Evolutionary conservation across 1,284 basidiomycete genomes (phyloP), one percentile per base, ranked within the genome.

Genomic region (Microbotryum intermedium): DNA sequence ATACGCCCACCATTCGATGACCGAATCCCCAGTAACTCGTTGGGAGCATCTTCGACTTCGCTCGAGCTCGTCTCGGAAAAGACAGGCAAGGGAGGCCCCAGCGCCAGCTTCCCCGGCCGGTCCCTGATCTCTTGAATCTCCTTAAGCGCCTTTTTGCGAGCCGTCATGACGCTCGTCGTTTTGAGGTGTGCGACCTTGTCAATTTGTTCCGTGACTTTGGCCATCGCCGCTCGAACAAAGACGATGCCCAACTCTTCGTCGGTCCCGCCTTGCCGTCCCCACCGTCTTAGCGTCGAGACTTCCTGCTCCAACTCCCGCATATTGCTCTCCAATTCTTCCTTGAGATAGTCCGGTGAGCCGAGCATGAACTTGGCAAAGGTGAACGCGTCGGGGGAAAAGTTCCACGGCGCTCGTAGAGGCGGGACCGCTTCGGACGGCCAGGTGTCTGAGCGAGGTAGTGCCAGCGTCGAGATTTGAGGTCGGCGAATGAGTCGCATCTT

Each of bases 391-490:
- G 93, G 95, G 23, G 93, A 81, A 77, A 98, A 97, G 73, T 95
- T 84, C 79, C 93, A 97, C 8, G 94, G 93, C 0, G 91, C 89
- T 69, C 89, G 83, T 67, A 93, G 88, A 18, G 89, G 86, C 11
- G 88, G 85, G n/a, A 97, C 77, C 0, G 91, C 80, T 62, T 91
- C 88, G 4, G 88, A 95, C 16, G 91, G 94, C 92, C 93, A 99
- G 2, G 90, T 90, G 9, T 79, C 73, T 0, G 93, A 94, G 29
- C 89, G 84, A 49, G 94, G 94, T 13, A 99, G 79, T 3, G 95
- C 93, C n/a, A 98, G 81, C 0, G 91, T 95, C 4, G 91, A 93
- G 70, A 95, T 89, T 71, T 90, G 89, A 4, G 93, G 93, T 8
- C 94, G 84, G 71, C 93, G 87, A 68, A 98, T 84, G 6, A 99